Evolutionary conservation across 345 rosid species (phyloP).

Genomic region (Gossypium thurberi): DNA sequence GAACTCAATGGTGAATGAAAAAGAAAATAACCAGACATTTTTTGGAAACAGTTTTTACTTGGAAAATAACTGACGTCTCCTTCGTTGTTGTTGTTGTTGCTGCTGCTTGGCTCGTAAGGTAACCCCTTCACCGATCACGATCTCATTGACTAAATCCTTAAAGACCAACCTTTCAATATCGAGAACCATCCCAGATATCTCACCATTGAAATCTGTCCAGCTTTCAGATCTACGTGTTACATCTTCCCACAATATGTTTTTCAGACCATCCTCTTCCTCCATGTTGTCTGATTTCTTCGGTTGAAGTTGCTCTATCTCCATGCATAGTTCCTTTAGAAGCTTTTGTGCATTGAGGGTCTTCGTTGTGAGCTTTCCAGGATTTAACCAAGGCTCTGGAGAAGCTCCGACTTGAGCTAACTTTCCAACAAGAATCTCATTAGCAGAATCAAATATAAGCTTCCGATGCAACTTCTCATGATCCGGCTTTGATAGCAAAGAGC

Average conservation of each 20-base stretch:
- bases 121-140: constrained; percentile 45
- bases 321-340: constrained; percentile 70
- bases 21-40: neutral
- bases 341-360: constrained; percentile 68
- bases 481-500: constrained; percentile 23
- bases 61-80: constrained; percentile 54
- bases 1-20: neutral
- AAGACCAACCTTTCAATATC: constrained; percentile 74
- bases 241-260: constrained; percentile 56
- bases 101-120: constrained; percentile 28
- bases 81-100: constrained; percentile 17
- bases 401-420: constrained; percentile 43
- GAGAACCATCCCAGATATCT: constrained; percentile 57
- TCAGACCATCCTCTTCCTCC: constrained; percentile 55
- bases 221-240: constrained; percentile 51
- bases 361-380: constrained; percentile 39
- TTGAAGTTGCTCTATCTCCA: constrained; percentile 52
- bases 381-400: constrained; percentile 46
- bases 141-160: constrained; percentile 79
- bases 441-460: constrained; percentile 73
- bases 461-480: constrained; percentile 50
- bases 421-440: constrained; percentile 68
- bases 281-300: constrained; percentile 35
- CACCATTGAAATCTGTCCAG: constrained; percentile 56
- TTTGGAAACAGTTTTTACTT: constrained; percentile 27